These are phyloP conservation scores for Trametes coccinea DNA, from an alignment of 768 basidiomycete species.

Conservation along the genomic window DNA sequence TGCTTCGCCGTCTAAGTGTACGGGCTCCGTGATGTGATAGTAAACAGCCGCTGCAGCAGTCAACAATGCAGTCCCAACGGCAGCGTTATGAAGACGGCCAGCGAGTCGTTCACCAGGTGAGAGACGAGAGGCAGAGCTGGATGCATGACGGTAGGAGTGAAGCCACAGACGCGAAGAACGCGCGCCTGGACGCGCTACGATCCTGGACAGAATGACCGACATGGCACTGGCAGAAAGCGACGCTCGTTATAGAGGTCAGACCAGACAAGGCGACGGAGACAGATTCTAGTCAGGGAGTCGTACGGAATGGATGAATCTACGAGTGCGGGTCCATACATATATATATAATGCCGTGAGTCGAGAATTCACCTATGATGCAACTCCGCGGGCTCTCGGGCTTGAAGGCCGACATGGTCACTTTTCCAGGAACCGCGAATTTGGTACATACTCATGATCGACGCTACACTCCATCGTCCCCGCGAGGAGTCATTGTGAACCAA, in stretches of 20 bases:
- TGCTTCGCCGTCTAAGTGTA: slow-evolving; percentile 15
- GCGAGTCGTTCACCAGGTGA: slow-evolving; percentile 1
- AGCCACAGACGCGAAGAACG: slow-evolving; percentile 2
- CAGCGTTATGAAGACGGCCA: neutral
- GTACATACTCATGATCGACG: too few relatives aligned
- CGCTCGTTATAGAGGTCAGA: neutral
- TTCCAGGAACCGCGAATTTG: too few relatives aligned
- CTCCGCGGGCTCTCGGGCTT: too few relatives aligned
- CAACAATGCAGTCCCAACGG: neutral
- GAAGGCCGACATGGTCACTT: too few relatives aligned
- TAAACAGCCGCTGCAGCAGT: neutral
- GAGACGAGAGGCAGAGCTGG: neutral
- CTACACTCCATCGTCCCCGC: too few relatives aligned
- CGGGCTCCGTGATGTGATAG: neutral
- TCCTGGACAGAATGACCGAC: neutral
- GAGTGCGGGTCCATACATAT: too few relatives aligned
- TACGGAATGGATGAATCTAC: too few relatives aligned
- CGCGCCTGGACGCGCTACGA: slow-evolving; percentile 1
- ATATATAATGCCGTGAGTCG: too few relatives aligned
- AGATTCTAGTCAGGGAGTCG: too few relatives aligned
- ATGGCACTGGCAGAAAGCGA: neutral
- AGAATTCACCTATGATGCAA: too few relatives aligned
- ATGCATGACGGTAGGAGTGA: neutral
- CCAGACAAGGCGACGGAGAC: too few relatives aligned
- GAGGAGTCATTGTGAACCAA: too few relatives aligned